Evolutionary conservation across 768 basidiomycete species (phyloP), one percentile per base, ranked within the genome.

Genomic region (Heimioporus sp.): DNA sequence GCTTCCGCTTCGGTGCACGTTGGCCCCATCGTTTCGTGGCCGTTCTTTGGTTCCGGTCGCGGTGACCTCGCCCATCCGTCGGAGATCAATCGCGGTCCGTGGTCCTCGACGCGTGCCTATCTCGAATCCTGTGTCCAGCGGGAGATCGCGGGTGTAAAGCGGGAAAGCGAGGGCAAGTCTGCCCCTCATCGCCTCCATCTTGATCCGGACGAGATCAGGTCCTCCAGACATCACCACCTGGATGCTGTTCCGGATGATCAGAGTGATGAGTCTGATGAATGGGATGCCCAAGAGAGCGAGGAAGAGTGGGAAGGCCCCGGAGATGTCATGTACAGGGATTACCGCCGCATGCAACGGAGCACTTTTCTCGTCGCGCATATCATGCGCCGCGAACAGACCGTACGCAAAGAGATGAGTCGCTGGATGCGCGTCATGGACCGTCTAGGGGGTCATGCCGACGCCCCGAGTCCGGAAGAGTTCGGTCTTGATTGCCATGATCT

Each of bases 21-120:
- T 40, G 90, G 90, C 4, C 86, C 87, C 9, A 92, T 93, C 61
- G 81, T 92, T 45, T 91, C 90, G 4, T 93, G 91, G 90, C 87
- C 90, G 1, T 93, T 92, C 76, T 93, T 93, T 65, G 90, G 90
- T 42, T 86, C 88, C 5, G 83, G 86, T 56, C 79, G 91, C 37
- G 90, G 90, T 31, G 85, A 88, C 52, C 77, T 90, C 20, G 57
- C 68, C 3, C 86, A 87, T 57, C 84, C 83, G 4, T 70, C 74
- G 19, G 87, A 90, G 57, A 75, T 92, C 34, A 75, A 90, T 60
- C 83, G 90, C n/a, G 90, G 90, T 3, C 91, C 90, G 0, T 92
- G 89, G 87, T 52, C 75, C 3, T 76, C 77, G 5, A 78, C 83
- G 3, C 66, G 71, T 30, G 73, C 73, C 7, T 93, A 93, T 64